Conservation (phyloP, 768 basidiomycete genomes). For the Sporobolomyces phaffii region DNA sequence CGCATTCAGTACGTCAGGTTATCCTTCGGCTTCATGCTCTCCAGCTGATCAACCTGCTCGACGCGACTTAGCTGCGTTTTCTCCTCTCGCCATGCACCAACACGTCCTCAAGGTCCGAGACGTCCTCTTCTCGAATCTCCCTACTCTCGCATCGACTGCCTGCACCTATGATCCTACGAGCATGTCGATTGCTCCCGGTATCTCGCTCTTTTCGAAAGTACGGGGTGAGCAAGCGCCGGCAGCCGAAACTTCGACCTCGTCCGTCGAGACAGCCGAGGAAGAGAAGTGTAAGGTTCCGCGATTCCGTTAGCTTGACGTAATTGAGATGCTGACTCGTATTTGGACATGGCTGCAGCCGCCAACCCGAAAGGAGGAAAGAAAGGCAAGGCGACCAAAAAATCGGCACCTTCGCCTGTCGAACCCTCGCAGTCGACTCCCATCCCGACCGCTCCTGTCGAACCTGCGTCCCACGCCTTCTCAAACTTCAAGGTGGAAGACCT, state of each 20-base stretch:
- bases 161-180: slow-evolving; percentile 40
- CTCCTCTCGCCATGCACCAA: slow-evolving; percentile 47
- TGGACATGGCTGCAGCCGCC: neutral
- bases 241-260: neutral
- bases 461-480: slow-evolving; percentile 28
- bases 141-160: slow-evolving; percentile 26
- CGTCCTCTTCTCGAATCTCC: slow-evolving; percentile 41
- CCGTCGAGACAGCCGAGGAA: slow-evolving; percentile 36
- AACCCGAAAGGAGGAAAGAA: slow-evolving; percentile 38
- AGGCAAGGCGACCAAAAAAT: slow-evolving; percentile 45
- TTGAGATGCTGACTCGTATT: neutral
- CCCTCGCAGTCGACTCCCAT: slow-evolving; percentile 27
- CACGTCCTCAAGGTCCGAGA: slow-evolving; percentile 49
- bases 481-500: slow-evolving; percentile 29
- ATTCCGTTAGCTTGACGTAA: neutral
- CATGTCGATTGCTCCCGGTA: slow-evolving; percentile 33
- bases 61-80: slow-evolving; percentile 45
- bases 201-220: slow-evolving; percentile 31
- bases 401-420: slow-evolving; percentile 40
- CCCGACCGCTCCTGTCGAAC: slow-evolving; percentile 16
- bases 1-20: slow-evolving; percentile 43
- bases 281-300: slow-evolving; percentile 37
- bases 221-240: neutral
- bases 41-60: too few species aligned
- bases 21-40: too few species aligned